Conservation (phyloP, 495 filamentous ascomycete species). For the Xylaria telfairii region DNA sequence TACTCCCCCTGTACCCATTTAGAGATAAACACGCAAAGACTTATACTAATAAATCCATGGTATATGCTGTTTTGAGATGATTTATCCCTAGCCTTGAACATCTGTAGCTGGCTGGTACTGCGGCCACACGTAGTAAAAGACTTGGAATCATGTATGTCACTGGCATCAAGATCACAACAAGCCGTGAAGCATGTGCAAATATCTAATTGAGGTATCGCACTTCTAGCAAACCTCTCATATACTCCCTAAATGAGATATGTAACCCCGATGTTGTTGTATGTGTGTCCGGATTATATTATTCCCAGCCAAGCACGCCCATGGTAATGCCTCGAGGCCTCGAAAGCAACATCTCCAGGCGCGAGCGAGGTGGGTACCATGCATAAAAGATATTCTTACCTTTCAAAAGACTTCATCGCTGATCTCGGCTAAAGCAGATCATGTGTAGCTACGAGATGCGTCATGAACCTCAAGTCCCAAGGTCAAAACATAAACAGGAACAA, state of each 20-base stretch:
- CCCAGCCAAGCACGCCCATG: constrained; percentile 17
- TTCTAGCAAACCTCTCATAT: constrained; percentile 26
- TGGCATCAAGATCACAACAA: constrained; percentile 13
- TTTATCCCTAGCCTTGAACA: neutral
- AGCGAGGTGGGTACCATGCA: constrained; percentile 17
- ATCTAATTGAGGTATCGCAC: constrained; percentile 28
- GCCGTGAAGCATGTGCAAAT: constrained; percentile 24
- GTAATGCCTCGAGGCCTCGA: constrained; percentile 2
- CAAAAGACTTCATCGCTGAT: constrained; percentile 13
- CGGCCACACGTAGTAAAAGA: neutral
- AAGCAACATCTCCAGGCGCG: constrained; percentile 8
- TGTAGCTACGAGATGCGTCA: constrained; percentile 4
- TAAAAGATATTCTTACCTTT: constrained; percentile 21
- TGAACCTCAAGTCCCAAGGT: constrained; percentile 15
- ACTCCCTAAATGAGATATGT: constrained; percentile 11
- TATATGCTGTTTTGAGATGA: neutral
- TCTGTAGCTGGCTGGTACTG: neutral
- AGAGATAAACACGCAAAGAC: neutral
- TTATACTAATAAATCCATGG: neutral
- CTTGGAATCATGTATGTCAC: constrained; percentile 15
- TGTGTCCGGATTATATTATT: constrained; percentile 13
- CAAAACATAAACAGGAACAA: constrained; percentile 10
- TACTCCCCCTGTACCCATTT: neutral
- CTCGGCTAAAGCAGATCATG: constrained; percentile 13
- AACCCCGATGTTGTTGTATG: constrained; percentile 19